Percentiles rank a stretch among this genome's conserved stretches.
These are phyloP conservation scores for Botrytis hyacinthi DNA, from an alignment of 2,329 filamentous ascomycete species.

Conservation along the genomic window DNA sequence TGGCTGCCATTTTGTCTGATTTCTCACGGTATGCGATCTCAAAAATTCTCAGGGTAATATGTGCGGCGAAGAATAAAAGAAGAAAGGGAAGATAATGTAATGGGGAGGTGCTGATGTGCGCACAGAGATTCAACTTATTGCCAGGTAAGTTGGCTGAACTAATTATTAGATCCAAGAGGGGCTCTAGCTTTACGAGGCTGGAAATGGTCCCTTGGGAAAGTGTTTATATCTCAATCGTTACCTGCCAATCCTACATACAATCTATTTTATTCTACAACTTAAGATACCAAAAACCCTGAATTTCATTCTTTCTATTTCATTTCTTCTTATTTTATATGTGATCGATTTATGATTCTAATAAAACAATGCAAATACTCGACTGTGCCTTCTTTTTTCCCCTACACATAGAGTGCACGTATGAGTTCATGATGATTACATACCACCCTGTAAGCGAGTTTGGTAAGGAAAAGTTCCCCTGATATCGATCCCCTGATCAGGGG, in stretches of 20 bases:
- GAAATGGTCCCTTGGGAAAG: background rate
- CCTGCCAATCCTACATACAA: background rate
- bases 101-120: background rate
- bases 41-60: background rate
- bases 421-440: background rate
- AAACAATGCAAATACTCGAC: background rate
- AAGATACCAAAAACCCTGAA: background rate
- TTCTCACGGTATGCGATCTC: background rate
- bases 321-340: background rate
- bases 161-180: slow-evolving; percentile 4
- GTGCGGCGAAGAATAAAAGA: background rate
- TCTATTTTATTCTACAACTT: background rate
- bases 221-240: background rate
- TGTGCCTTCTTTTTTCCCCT: background rate
- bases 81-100: background rate
- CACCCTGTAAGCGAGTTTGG: slow-evolving; percentile 8
- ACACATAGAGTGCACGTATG: background rate
- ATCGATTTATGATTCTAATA: background rate
- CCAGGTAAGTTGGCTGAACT: background rate
- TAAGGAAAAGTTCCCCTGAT: background rate
- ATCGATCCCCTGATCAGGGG: background rate
- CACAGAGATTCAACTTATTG: background rate
- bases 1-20: slow-evolving; percentile 32
- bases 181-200: slow-evolving; percentile 7
- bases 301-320: background rate